phyloP scores from a whole-genome alignment of 2,329 filamentous ascomycete genomes.

The Paecilomyces dactylethromorphus region DNA sequence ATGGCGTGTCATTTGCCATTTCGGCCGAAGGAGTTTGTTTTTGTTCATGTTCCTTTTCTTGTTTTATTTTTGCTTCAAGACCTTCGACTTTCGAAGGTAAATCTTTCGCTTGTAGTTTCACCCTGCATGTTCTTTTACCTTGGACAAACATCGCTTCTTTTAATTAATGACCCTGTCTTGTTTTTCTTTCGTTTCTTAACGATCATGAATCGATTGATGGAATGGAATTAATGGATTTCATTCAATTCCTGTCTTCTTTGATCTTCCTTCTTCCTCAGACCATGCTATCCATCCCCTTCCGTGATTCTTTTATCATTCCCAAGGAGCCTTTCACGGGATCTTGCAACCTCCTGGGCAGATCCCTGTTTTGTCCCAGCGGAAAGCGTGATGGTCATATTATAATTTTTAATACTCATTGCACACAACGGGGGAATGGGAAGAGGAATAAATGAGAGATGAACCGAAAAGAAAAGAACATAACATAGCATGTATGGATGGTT shows the following conservation, averaged over 20 bases:
- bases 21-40: constrained; percentile 5
- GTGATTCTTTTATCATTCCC: background rate
- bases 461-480: background rate
- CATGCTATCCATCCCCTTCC: background rate
- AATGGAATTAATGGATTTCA: background rate
- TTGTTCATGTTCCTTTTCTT: background rate
- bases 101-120: background rate
- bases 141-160: constrained; percentile 3
- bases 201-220: background rate
- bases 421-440: background rate
- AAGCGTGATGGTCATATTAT: no score
- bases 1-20: background rate
- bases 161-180: constrained; percentile 1
- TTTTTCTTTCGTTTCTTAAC: background rate
- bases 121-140: background rate
- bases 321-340: background rate
- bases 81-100: background rate
- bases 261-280: background rate
- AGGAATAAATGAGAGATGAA: background rate
- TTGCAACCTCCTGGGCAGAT: no score
- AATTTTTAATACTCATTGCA: no score
- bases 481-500: background rate
- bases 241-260: background rate
- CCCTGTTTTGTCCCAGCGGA: no score
- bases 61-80: background rate